These are phyloP conservation scores for Passiflora organensis DNA, from an alignment of 345 rosid species.

Conservation along the genomic window DNA sequence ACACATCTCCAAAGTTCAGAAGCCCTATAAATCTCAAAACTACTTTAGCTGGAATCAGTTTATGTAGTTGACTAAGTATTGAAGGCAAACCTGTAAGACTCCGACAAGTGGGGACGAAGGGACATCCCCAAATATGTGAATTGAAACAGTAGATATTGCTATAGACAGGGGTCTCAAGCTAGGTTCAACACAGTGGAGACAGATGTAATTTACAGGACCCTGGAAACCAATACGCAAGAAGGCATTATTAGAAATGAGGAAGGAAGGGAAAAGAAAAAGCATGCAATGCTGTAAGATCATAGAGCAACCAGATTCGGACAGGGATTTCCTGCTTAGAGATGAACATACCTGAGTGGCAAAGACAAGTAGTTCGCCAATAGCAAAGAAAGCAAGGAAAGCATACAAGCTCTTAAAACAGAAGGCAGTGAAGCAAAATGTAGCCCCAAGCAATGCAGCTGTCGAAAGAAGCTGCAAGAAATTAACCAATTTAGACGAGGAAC, in stretches of 20 bases:
- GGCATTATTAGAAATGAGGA: background rate
- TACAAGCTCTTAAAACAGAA: constrained; percentile 79
- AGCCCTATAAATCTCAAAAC: background rate
- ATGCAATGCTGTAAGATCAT: background rate
- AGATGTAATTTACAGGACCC: constrained; percentile 82
- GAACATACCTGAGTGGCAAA: constrained; percentile 93
- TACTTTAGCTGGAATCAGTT: background rate
- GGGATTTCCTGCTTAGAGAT: too few species aligned
- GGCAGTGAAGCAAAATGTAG: constrained; percentile 67
- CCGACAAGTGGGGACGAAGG: constrained; percentile 96
- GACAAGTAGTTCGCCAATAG: constrained; percentile 74
- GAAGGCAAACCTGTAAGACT: constrained; percentile 51
- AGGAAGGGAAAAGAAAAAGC: background rate
- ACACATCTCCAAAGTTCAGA: too few species aligned
- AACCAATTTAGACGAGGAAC: too few species aligned
- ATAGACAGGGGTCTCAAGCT: constrained; percentile 84
- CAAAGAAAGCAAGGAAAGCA: constrained; percentile 64
- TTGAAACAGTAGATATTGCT: constrained; percentile 81
- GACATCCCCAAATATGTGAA: constrained; percentile 85
- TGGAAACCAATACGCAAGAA: constrained; percentile 7
- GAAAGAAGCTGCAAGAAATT: constrained; percentile 60
- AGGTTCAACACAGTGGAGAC: constrained; percentile 82
- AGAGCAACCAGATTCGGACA: too few species aligned
- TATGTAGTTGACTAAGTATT: background rate
- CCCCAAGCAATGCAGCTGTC: constrained; percentile 63